Percentiles rank a stretch among this genome's conserved stretches.
Conservation (phyloP, 345 rosid genomes). For the Moringa oleifera region DNA sequence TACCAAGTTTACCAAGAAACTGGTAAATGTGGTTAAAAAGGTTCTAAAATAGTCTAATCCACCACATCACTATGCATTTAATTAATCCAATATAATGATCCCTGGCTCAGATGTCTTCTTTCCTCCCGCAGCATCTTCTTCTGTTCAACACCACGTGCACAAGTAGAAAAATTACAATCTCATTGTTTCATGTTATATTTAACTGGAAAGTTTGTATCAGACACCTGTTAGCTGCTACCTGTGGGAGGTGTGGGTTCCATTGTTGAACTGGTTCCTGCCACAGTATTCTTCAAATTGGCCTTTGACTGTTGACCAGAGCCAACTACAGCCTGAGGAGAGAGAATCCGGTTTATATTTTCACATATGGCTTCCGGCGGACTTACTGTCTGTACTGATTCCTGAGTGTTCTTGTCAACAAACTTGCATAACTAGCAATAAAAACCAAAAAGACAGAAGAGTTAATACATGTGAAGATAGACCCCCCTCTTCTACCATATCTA, state of each 20-base stretch:
- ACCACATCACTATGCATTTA: constrained; percentile 7
- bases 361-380: constrained; percentile 38
- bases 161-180: too few relatives aligned
- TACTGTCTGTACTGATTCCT: constrained; percentile 43
- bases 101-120: constrained; percentile 11
- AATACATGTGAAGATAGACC: background rate
- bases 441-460: constrained; percentile 2
- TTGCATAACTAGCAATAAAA: constrained; percentile 53
- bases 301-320: too few relatives aligned
- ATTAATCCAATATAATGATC: constrained; percentile 35
- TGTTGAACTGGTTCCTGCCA: constrained; percentile 11
- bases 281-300: background rate
- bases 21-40: too few relatives aligned
- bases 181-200: too few relatives aligned
- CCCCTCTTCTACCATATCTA: too few relatives aligned
- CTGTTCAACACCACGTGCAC: too few relatives aligned
- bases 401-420: constrained; percentile 42
- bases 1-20: too few relatives aligned
- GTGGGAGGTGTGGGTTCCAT: background rate
- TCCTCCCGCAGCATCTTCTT: background rate
- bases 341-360: constrained; percentile 38
- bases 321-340: too few relatives aligned
- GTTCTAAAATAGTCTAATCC: too few relatives aligned
- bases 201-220: too few relatives aligned
- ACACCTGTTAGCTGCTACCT: background rate